These are phyloP conservation scores for Pelargonium nanum DNA, from an alignment of 345 rosid genomes.

Conservation along the genomic window DNA sequence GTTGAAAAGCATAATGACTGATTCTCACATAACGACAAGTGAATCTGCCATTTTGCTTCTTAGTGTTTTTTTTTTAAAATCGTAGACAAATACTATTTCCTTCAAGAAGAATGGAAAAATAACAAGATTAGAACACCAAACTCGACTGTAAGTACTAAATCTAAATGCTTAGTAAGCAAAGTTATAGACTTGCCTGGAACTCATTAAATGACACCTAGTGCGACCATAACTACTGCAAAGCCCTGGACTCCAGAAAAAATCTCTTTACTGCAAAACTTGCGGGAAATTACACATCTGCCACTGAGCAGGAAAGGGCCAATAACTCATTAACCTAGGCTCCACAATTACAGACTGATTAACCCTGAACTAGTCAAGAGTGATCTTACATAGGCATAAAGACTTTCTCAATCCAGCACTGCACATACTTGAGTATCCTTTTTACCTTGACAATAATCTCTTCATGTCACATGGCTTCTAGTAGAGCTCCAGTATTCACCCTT, in stretches of 20 bases:
- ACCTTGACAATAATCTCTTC: background rate
- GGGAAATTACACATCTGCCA: background rate
- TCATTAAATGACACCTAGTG: background rate
- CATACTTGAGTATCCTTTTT: background rate
- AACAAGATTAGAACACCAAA: background rate
- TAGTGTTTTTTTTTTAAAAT: background rate
- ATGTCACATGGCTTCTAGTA: background rate
- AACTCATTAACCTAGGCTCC: background rate
- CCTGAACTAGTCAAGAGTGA: no score
- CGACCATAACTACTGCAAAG: background rate
- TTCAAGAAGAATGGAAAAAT: no score
- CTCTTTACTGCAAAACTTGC: background rate
- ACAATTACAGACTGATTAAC: background rate
- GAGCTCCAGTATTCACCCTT: background rate
- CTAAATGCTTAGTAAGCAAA: background rate
- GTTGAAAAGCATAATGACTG: background rate
- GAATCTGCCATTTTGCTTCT: background rate
- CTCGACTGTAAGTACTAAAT: background rate
- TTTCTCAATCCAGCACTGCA: background rate
- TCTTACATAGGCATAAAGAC: background rate
- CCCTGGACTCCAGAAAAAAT: background rate
- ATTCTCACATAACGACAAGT: background rate
- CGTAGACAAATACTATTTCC: no score
- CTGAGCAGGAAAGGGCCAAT: background rate
- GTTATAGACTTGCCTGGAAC: background rate